Evolutionary conservation across 2,329 filamentous ascomycete genomes (phyloP).

Genomic region (Xylariales sp.): DNA sequence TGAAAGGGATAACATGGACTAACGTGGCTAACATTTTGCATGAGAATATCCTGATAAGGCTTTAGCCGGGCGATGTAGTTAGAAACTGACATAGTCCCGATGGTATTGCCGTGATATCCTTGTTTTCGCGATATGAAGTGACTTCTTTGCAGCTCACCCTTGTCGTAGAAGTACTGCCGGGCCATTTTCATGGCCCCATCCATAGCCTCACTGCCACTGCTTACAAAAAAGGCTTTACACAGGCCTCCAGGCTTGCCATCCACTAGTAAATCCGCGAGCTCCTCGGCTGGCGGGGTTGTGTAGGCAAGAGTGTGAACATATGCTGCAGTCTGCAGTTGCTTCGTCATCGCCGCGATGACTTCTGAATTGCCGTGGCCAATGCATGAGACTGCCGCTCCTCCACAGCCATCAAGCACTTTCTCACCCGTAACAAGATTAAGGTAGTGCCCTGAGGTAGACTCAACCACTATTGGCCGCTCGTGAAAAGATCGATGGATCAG

Average conservation of each 20-base stretch:
- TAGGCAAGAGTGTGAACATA: neutral
- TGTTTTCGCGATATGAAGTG: conserved; percentile 63
- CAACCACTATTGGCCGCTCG: too few species aligned
- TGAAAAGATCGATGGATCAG: too few species aligned
- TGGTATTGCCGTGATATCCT: conserved; percentile 69
- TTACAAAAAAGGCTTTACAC: neutral
- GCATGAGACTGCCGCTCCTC: too few species aligned
- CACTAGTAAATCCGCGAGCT: neutral
- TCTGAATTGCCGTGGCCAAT: too few species aligned
- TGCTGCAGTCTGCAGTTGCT: too few species aligned
- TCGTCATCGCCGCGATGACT: too few species aligned
- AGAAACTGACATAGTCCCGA: conserved; percentile 62
- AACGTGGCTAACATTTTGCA: conserved; percentile 53
- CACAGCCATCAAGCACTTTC: too few species aligned
- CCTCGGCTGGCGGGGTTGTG: neutral
- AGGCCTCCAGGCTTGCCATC: neutral
- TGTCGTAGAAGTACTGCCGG: conserved; percentile 57
- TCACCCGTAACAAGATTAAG: too few species aligned
- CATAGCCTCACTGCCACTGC: conserved; percentile 51
- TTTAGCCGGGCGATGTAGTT: conserved; percentile 57
- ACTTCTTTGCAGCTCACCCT: conserved; percentile 51
- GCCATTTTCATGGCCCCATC: conserved; percentile 60
- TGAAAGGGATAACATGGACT: conserved; percentile 66
- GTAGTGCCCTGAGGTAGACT: too few species aligned
- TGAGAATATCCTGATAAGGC: conserved; percentile 59